Percentiles rank a stretch among this genome's conserved stretches.
Conservation (phyloP, 2,329 filamentous ascomycete species). For the Lecanosticta acicola region DNA sequence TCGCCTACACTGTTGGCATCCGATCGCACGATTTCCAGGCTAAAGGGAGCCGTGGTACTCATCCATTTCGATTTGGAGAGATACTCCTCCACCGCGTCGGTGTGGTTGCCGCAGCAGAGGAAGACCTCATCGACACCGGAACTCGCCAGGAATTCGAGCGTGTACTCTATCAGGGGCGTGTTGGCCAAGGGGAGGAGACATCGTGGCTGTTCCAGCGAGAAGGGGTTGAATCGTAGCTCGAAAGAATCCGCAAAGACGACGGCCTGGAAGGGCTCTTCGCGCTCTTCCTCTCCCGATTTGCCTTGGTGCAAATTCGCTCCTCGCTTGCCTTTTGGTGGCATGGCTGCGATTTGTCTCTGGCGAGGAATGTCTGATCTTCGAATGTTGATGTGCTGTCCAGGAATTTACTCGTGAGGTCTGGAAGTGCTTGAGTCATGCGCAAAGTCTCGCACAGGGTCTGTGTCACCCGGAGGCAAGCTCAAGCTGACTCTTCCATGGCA, state of each 20-base stretch:
- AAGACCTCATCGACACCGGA: slow-evolving; percentile 92
- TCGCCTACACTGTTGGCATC: slow-evolving; percentile 85
- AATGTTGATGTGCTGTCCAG: not conserved
- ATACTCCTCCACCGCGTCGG: slow-evolving; percentile 80
- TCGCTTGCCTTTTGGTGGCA: slow-evolving; percentile 48
- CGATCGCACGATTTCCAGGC: slow-evolving; percentile 78
- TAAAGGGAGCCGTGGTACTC: slow-evolving; percentile 70
- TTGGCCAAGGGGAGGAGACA: slow-evolving; percentile 92
- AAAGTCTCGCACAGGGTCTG: not conserved
- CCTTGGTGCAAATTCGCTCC: slow-evolving; percentile 31
- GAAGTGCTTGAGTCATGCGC: not conserved
- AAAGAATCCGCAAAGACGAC: slow-evolving; percentile 88
- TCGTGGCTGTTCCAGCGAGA: slow-evolving; percentile 83
- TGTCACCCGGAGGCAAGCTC: not conserved
- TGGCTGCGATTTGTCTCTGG: slow-evolving; percentile 23
- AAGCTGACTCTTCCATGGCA: too few relatives aligned
- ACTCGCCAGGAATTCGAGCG: slow-evolving; percentile 90
- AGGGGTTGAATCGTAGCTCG: slow-evolving; percentile 83
- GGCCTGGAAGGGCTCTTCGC: slow-evolving; percentile 58
- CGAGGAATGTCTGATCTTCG: not conserved
- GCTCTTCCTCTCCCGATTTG: slow-evolving; percentile 49
- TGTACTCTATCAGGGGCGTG: slow-evolving; percentile 93
- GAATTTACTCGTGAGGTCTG: not conserved
- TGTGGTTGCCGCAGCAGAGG: slow-evolving; percentile 84
- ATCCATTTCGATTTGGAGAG: slow-evolving; percentile 73